Conservation (phyloP, 345 rosid genomes). For the Lenwebbia sp. region DNA sequence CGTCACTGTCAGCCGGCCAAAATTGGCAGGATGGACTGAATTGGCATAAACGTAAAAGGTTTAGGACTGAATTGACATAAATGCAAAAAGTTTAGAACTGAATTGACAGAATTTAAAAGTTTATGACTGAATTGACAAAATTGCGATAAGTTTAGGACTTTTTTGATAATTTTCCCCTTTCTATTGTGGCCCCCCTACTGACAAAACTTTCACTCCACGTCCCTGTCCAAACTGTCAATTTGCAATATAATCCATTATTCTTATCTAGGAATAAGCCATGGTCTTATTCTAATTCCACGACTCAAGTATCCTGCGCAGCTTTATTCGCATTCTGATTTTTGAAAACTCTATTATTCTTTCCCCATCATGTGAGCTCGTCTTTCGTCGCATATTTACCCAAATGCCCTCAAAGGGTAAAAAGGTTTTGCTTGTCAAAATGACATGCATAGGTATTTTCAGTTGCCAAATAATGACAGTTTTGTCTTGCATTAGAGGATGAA, state of each 20-base stretch:
- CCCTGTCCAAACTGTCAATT: not conserved
- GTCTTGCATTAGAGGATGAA: not conserved
- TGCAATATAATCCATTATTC: not conserved
- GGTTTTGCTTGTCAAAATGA: not conserved
- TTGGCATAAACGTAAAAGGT: too few species aligned
- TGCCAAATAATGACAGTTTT: not conserved
- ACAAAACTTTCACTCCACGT: not conserved
- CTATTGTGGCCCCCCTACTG: too few species aligned
- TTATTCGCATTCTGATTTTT: not conserved
- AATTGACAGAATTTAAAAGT: too few species aligned
- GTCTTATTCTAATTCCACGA: not conserved
- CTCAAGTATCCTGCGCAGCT: not conserved
- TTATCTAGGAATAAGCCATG: not conserved
- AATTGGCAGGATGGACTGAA: too few species aligned
- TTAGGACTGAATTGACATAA: too few species aligned
- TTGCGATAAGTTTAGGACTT: too few species aligned
- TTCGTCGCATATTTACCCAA: not conserved
- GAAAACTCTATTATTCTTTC: not conserved
- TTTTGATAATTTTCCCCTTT: too few species aligned
- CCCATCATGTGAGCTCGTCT: not conserved
- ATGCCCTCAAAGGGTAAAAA: not conserved
- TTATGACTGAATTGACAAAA: too few species aligned
- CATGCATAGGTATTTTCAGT: not conserved
- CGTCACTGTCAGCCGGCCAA: too few species aligned
- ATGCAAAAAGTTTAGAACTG: too few species aligned